These are phyloP conservation scores for Neospermospora avenae DNA, from an alignment of 2,329 filamentous ascomycete species.

Conservation along the genomic window DNA sequence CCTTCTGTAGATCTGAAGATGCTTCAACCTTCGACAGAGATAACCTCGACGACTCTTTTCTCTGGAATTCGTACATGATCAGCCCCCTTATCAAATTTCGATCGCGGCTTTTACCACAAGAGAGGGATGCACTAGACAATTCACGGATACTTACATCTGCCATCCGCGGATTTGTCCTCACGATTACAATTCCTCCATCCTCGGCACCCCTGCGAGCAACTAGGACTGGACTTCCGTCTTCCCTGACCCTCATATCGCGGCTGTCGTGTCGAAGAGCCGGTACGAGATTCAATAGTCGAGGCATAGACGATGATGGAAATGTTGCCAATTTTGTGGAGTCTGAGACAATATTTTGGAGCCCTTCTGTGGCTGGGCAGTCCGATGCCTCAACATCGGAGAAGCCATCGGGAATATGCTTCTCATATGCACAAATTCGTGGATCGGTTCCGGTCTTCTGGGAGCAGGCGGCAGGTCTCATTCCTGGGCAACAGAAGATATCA, in stretches of 20 bases:
- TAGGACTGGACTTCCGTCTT: constrained; percentile 72
- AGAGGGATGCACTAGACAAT: constrained; percentile 76
- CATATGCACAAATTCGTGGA: constrained; percentile 87
- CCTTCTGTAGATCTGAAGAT: constrained; percentile 62
- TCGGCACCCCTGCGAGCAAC: constrained; percentile 66
- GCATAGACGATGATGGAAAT: constrained; percentile 95
- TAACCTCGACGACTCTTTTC: constrained; percentile 84
- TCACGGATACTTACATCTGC: constrained; percentile 89
- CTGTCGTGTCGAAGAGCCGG: constrained; percentile 88
- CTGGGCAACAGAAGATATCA: constrained; percentile 91
- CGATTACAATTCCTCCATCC: constrained; percentile 77
- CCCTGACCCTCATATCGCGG: constrained; percentile 84
- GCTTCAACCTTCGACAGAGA: constrained; percentile 82
- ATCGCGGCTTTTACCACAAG: constrained; percentile 69
- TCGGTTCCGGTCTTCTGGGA: constrained; percentile 98
- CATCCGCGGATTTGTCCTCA: constrained; percentile 88
- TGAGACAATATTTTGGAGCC: constrained; percentile 87
- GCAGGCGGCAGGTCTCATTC: constrained; percentile 80
- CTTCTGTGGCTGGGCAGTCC: constrained; percentile 41
- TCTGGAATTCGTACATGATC: constrained; percentile 99
- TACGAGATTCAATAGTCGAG: constrained; percentile 93
- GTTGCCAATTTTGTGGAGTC: constrained; percentile 99
- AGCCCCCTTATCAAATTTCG: constrained; percentile 87
- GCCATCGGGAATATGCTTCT: constrained; percentile 68
- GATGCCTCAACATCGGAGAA: constrained; percentile 25